Evolutionary conservation across 495 filamentous ascomycete genomes (phyloP).

Genomic region (Aspergillus leporis): DNA sequence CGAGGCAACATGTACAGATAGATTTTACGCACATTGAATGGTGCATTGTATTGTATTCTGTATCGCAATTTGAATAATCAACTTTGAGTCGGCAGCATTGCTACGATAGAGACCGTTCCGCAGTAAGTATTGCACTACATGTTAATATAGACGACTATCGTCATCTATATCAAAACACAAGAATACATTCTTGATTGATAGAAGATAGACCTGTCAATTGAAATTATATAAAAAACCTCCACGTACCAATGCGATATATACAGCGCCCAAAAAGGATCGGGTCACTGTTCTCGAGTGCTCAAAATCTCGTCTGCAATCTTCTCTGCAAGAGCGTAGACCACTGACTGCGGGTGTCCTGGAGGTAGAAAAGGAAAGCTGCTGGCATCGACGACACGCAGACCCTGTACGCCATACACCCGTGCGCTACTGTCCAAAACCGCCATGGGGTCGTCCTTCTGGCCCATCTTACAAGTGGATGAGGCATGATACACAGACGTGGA

Average conservation of each 20-base stretch:
- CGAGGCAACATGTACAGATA: conserved; percentile 38
- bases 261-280: not conserved
- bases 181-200: not conserved
- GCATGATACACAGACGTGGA: conserved; percentile 52
- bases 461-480: conserved; percentile 50
- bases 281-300: not conserved
- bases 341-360: conserved; percentile 53
- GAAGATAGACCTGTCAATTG: not conserved
- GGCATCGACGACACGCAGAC: conserved; percentile 56
- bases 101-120: not conserved
- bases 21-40: conserved; percentile 31
- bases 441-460: conserved; percentile 36
- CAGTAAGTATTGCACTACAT: not conserved
- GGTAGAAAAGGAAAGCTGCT: conserved; percentile 49
- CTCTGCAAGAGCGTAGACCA: conserved; percentile 54
- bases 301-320: conserved; percentile 56
- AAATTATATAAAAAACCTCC: not conserved
- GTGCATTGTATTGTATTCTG: conserved; percentile 41
- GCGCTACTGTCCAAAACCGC: conserved; percentile 52
- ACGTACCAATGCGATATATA: not conserved
- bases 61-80: conserved; percentile 23
- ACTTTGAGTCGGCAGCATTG: not conserved
- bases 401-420: conserved; percentile 47
- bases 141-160: no score
- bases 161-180: not conserved